Evolutionary conservation across 108 stramenopile species (phyloP).

Genomic region (Stephanodiscus minutulus): DNA sequence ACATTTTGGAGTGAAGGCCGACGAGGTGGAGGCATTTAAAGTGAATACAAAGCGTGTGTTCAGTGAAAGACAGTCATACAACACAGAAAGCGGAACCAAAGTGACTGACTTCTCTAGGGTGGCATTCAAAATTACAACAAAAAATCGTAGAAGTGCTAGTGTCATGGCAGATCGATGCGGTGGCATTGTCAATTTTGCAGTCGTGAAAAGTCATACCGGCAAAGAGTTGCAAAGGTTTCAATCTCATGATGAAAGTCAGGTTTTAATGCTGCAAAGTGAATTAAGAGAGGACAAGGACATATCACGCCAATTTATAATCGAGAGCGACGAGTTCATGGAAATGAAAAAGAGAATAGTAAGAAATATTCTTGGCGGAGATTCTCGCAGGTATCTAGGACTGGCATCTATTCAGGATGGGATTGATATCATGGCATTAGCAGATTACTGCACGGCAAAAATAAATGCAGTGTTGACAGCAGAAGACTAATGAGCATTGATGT

Average conservation of each 20-base stretch:
- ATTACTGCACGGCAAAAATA: constrained; percentile 56
- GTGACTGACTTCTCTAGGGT: constrained; percentile 69
- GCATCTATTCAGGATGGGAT: constrained; percentile 72
- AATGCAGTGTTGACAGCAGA: constrained; percentile 15
- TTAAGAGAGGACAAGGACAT: constrained; percentile 54
- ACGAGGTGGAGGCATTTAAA: constrained; percentile 52
- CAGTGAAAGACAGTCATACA: constrained; percentile 51
- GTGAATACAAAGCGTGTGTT: constrained; percentile 68
- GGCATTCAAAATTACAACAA: constrained; percentile 70
- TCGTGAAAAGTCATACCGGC: constrained; percentile 64
- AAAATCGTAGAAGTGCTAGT: constrained; percentile 52
- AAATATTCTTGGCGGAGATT: constrained; percentile 32
- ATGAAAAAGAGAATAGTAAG: constrained; percentile 65
- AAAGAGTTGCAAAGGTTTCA: constrained; percentile 57
- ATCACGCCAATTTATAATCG: constrained; percentile 79
- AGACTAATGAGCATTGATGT: constrained; percentile 69
- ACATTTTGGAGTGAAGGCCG: constrained; percentile 67
- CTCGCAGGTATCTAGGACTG: constrained; percentile 40
- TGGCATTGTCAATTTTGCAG: constrained; percentile 70
- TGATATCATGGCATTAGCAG: constrained; percentile 75
- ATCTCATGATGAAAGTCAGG: constrained; percentile 60
- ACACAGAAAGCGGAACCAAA: constrained; percentile 30
- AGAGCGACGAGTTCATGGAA: constrained; percentile 75
- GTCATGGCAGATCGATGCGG: constrained; percentile 87
- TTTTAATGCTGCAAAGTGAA: constrained; percentile 45